Conservation (phyloP, 345 rosid species). For the Eucalyptus curtisii region DNA sequence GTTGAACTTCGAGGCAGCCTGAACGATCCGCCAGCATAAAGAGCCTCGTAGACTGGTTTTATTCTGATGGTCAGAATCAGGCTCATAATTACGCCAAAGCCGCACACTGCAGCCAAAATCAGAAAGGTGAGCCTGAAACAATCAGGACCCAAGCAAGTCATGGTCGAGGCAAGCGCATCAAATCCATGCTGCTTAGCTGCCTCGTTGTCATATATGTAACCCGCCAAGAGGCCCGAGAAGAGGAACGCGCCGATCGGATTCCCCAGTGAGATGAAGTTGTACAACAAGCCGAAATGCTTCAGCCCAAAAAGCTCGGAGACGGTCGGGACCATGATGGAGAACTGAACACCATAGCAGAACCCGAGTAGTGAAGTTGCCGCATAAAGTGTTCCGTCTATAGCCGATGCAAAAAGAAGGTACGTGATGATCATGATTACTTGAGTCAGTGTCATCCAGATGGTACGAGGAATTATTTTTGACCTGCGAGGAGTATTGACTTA, state of each 20-base stretch:
- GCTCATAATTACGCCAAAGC: slow-evolving; percentile 32
- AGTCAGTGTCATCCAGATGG: slow-evolving; percentile 48
- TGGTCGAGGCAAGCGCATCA: slow-evolving; percentile 5
- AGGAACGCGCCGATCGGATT: slow-evolving; percentile 59
- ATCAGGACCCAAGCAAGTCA: slow-evolving; percentile 42
- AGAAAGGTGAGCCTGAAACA: slow-evolving; percentile 62
- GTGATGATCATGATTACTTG: slow-evolving; percentile 36
- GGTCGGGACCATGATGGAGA: slow-evolving; percentile 53
- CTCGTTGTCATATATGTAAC: slow-evolving; percentile 40
- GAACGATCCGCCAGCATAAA: slow-evolving; percentile 50
- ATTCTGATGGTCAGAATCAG: slow-evolving; percentile 30
- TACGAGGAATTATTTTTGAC: slow-evolving; percentile 39
- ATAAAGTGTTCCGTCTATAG: slow-evolving; percentile 29
- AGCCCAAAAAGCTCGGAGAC: slow-evolving; percentile 60
- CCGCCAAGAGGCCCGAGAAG: slow-evolving; percentile 55
- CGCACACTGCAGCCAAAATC: slow-evolving; percentile 34
- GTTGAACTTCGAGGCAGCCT: slow-evolving; percentile 24
- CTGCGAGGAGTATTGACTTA: slow-evolving; percentile 9
- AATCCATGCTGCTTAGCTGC: slow-evolving; percentile 39
- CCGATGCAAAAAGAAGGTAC: slow-evolving; percentile 52
- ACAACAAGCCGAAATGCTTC: slow-evolving; percentile 46
- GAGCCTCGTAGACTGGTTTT: slow-evolving; percentile 50
- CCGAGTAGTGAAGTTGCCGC: slow-evolving; percentile 52
- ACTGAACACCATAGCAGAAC: slow-evolving; percentile 52
- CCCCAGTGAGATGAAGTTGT: slow-evolving; percentile 48